phyloP scores from a whole-genome alignment of 176 grass and related monocot species.

The Typha latifolia region DNA sequence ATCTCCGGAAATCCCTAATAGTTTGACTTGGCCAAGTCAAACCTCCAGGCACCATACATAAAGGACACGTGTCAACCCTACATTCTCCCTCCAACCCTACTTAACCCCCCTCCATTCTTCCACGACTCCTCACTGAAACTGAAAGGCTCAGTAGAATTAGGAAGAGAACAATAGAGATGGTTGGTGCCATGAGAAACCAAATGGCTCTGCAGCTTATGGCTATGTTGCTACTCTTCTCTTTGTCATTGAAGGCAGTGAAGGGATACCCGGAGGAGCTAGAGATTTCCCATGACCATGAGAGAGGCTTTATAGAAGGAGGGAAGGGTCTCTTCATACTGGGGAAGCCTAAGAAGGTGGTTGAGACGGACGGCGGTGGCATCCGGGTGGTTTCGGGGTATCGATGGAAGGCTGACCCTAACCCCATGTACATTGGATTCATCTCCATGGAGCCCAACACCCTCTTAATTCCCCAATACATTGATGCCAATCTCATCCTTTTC shows the following conservation, averaged over 20 bases:
- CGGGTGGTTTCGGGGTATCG: constrained; percentile 38
- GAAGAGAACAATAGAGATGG: neutral
- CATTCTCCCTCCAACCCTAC: neutral
- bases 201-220: neutral
- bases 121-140: neutral
- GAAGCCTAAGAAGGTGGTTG: constrained; percentile 65
- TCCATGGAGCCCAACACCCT: constrained; percentile 88
- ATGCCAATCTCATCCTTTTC: constrained; percentile 69
- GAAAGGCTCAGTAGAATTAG: neutral
- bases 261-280: constrained; percentile 20
- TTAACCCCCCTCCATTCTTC: constrained; percentile 1
- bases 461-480: constrained; percentile 84
- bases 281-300: neutral
- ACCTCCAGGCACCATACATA: neutral
- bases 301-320: constrained; percentile 7
- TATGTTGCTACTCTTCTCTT: neutral
- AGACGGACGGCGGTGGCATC: constrained; percentile 65
- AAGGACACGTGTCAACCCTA: neutral
- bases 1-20: too few species aligned
- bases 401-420: constrained; percentile 19
- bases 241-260: constrained; percentile 13
- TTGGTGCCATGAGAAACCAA: neutral
- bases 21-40: neutral
- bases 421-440: constrained; percentile 83
- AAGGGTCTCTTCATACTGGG: constrained; percentile 59